Conservation (phyloP, 2,329 filamentous ascomycete species). For the Apiospora aurea region DNA sequence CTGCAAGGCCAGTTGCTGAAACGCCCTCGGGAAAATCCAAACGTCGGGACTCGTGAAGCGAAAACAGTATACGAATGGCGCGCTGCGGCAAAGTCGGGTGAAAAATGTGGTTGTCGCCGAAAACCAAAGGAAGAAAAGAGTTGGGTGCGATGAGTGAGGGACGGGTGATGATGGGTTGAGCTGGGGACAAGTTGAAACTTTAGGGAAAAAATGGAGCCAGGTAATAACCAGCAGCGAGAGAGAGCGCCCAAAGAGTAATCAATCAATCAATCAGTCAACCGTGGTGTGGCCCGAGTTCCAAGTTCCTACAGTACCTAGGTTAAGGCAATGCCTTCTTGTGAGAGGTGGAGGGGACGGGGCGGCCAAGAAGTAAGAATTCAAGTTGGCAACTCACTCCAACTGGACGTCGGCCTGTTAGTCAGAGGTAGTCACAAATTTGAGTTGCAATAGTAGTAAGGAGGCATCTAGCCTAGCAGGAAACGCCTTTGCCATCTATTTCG, state of each 20-base stretch:
- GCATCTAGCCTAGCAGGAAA: conserved; percentile 7
- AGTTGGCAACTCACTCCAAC: conserved; percentile 16
- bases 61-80: neutral
- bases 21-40: neutral
- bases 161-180: conserved; percentile 17
- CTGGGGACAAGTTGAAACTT: conserved; percentile 23
- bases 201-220: conserved; percentile 3
- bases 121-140: conserved; percentile 2
- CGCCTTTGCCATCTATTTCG: conserved; percentile 5
- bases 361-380: conserved; percentile 17
- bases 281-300: conserved; percentile 20
- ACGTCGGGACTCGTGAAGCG: neutral
- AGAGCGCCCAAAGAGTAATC: conserved; percentile 16
- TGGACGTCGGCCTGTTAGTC: neutral
- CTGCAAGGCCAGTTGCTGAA: neutral
- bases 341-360: conserved; percentile 1
- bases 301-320: neutral
- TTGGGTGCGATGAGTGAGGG: conserved; percentile 18
- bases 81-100: neutral
- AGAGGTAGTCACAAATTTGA: conserved; percentile 21
- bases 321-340: conserved; percentile 5
- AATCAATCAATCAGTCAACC: neutral
- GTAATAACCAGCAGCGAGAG: conserved; percentile 15
- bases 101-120: neutral
- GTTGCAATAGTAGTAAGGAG: neutral